These are phyloP conservation scores for Alternaria consortialis DNA, from an alignment of 2,329 filamentous ascomycete genomes.

Conservation along the genomic window DNA sequence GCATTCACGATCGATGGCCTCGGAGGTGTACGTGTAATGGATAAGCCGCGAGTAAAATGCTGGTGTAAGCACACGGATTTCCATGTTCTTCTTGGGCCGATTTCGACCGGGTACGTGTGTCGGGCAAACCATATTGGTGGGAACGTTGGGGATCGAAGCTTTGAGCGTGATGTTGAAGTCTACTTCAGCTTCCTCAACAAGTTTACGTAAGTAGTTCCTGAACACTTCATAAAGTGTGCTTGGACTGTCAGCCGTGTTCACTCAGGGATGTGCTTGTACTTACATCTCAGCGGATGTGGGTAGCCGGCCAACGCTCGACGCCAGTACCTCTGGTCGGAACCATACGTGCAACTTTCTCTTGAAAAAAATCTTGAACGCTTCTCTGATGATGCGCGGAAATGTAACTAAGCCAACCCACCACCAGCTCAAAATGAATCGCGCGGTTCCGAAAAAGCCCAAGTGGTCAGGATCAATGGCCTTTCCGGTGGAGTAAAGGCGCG, in stretches of 20 bases:
- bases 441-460: slow-evolving; percentile 56
- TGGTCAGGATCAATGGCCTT: slow-evolving; percentile 60
- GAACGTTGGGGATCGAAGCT: slow-evolving; percentile 56
- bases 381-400: slow-evolving; percentile 70
- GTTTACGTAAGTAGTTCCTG: slow-evolving; percentile 51
- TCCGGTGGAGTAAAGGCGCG: slow-evolving; percentile 65
- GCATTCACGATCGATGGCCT: slow-evolving; percentile 69
- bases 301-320: slow-evolving; percentile 63
- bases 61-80: slow-evolving; percentile 69
- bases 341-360: slow-evolving; percentile 68
- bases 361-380: slow-evolving; percentile 68
- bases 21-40: slow-evolving; percentile 68
- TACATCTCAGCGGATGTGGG: slow-evolving; percentile 62
- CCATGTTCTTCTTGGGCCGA: slow-evolving; percentile 53
- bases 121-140: slow-evolving; percentile 36
- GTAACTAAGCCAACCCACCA: slow-evolving; percentile 74
- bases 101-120: slow-evolving; percentile 14
- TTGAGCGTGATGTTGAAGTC: slow-evolving; percentile 64
- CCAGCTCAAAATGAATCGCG: slow-evolving; percentile 64
- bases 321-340: slow-evolving; percentile 70
- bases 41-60: slow-evolving; percentile 73
- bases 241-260: slow-evolving; percentile 17
- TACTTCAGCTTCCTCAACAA: slow-evolving; percentile 59
- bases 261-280: neutral
- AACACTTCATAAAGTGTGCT: slow-evolving; percentile 52